A percentile compares a stretch with the other conserved stretches of the same genome.
Conservation (phyloP, 306 rosid species). For the Cotoneaster glaucophyllus region DNA sequence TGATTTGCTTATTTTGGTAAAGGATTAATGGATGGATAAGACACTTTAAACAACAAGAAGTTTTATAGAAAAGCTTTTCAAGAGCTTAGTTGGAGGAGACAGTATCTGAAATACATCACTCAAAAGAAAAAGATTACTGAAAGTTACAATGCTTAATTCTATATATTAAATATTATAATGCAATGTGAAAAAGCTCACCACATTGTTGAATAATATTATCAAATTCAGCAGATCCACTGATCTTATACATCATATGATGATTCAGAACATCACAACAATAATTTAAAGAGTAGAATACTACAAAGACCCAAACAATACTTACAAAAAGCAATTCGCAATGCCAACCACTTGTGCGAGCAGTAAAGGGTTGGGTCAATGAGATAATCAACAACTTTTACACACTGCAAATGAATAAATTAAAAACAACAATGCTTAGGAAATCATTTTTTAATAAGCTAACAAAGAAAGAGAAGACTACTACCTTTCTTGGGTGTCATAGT, state of each 20-base stretch:
- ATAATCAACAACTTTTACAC: too few species aligned
- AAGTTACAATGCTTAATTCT: background rate
- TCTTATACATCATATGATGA: background rate
- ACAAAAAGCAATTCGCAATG: too few species aligned
- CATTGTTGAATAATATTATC: background rate
- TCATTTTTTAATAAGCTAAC: too few species aligned
- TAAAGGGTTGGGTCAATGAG: too few species aligned
- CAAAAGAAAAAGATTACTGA: background rate
- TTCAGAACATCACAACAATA: background rate
- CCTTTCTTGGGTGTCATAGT: too few species aligned
- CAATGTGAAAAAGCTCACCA: background rate
- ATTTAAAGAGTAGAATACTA: background rate
- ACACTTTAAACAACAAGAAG: background rate
- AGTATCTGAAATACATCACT: background rate
- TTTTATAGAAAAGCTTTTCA: background rate
- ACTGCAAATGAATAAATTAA: too few species aligned
- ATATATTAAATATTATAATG: background rate
- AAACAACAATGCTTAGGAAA: too few species aligned
- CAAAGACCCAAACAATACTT: too few species aligned
- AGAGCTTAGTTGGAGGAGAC: background rate
- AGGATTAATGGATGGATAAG: background rate
- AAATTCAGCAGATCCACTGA: background rate
- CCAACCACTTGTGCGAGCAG: too few species aligned
- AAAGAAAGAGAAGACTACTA: too few species aligned
- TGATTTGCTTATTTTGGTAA: background rate